Evolutionary conservation across 2,329 filamentous ascomycete genomes (phyloP).

Genomic region (Apiospora marii): DNA sequence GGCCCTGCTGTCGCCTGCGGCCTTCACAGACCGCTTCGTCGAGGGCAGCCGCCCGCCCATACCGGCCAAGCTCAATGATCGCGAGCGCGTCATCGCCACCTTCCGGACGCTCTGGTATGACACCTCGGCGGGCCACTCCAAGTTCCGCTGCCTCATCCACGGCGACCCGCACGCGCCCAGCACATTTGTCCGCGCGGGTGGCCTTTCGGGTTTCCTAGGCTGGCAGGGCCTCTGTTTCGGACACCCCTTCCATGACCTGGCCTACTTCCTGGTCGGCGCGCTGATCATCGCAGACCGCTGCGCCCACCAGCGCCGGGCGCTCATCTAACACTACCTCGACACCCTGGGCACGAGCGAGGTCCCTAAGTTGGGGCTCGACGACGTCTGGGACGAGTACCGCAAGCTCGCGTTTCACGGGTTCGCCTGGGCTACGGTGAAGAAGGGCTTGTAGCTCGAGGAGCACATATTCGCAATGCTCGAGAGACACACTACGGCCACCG

Average conservation of each 20-base stretch:
- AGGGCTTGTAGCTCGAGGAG: conserved; percentile 3
- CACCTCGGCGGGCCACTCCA: conserved; percentile 13
- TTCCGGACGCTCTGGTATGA: neutral
- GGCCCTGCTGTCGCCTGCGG: neutral
- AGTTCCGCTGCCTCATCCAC: conserved; percentile 49
- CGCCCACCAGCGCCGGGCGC: conserved; percentile 28
- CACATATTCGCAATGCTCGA: conserved; percentile 7
- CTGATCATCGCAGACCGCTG: conserved; percentile 26
- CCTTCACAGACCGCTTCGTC: neutral
- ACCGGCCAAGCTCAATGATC: conserved; percentile 15
- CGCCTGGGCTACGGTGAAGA: conserved; percentile 28
- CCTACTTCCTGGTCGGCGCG: conserved; percentile 32
- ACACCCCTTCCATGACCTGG: conserved; percentile 20
- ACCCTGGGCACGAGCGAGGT: conserved; percentile 29
- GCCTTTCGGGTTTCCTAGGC: neutral
- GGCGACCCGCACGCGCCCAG: conserved; percentile 54
- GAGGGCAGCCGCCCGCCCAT: neutral
- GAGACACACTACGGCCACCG: neutral
- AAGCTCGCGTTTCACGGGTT: conserved; percentile 32
- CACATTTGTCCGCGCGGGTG: conserved; percentile 44
- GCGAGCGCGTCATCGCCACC: neutral
- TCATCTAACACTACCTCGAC: conserved; percentile 31
- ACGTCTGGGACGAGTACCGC: conserved; percentile 32
- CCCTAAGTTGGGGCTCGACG: conserved; percentile 28
- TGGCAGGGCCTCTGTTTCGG: conserved; percentile 3